A percentile compares a stretch with the other conserved stretches of the same genome.
Evolutionary conservation across 148 eudicot genomes (phyloP).

Genomic region (Rhododendron mucronatum): DNA sequence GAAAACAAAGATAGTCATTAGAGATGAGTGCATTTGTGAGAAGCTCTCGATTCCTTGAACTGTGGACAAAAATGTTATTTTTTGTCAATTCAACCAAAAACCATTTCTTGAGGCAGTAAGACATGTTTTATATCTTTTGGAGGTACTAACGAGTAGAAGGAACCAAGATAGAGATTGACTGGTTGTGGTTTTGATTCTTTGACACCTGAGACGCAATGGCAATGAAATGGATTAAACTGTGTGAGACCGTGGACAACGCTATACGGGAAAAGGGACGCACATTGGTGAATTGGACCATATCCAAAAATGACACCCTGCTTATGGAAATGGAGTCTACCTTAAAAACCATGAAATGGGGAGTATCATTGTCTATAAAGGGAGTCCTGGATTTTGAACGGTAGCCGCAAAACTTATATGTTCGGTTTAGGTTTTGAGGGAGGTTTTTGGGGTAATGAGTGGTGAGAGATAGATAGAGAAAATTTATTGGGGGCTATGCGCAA

Average conservation of each 20-base stretch:
- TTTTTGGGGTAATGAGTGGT: not conserved
- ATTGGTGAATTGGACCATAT: not conserved
- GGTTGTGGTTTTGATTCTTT: not conserved
- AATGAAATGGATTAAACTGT: not conserved
- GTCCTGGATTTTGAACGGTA: not conserved
- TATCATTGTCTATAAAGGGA: not conserved
- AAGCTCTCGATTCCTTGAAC: not conserved
- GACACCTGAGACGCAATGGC: not conserved
- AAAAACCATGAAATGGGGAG: not conserved
- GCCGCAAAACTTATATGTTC: not conserved
- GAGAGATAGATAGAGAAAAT: not conserved
- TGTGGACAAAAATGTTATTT: not conserved
- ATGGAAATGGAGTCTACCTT: not conserved
- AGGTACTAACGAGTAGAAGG: not conserved
- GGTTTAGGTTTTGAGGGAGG: not conserved
- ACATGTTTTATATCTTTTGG: not conserved
- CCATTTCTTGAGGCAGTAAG: not conserved
- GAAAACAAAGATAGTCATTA: not conserved
- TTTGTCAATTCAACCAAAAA: not conserved
- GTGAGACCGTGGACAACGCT: not conserved
- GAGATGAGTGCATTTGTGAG: not conserved
- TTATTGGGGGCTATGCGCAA: not conserved
- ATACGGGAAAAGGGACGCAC: not conserved
- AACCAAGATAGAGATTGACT: not conserved
- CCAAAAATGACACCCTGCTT: not conserved